Evolutionary conservation across 2,329 filamentous ascomycete species (phyloP), one percentile per base, ranked within the genome.

Genomic region (Colletotrichum phormii): DNA sequence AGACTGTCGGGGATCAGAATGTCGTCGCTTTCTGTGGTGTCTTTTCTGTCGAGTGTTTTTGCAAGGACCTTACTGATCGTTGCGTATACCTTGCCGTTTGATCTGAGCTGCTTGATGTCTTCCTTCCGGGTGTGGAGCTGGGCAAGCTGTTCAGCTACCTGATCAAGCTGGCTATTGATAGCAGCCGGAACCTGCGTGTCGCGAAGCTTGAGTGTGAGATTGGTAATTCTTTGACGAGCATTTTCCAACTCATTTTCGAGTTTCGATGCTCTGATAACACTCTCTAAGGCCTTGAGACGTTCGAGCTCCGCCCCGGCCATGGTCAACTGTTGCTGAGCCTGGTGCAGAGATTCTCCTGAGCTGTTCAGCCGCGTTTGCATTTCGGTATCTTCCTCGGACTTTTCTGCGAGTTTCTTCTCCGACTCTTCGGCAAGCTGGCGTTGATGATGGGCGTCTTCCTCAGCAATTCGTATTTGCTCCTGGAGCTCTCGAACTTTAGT

Each of bases 141-240:
- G 33, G 24, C 33, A 22, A 73, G 70, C 15, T 73, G 58, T n/a
- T 68, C 49, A 31, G 59, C 55, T 13, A 63, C 33, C 31, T 67
- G 66, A n/a, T 51, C 26, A 18, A 59, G 5, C 8, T 64, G 13
- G 1, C 9, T 29, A 26, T 29, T 29, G 7, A 12, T 13, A 31
- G 54, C 12, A 46, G 46, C 24, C 15, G 59, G 15, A 13, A 22
- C 29, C 18, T 63, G 61, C n/a, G 51, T 42, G n/a, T 63, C 64
- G 7, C 64, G 67, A 13, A 75, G 33, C 54, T 67, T 74, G 15
- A 72, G 42, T 13, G 72, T 69, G 1, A 75, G 72, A 26, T 74
- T 75, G 18, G 37, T 51, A 26, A 74, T 64, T 12, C 72, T 71
- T 54, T 75, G 72, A 9, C 72, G 49, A 3, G 74, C 61, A 57